Base-by-base conservation (phyloP, 306 rosid species). In the Sicyos edulis region DNA sequence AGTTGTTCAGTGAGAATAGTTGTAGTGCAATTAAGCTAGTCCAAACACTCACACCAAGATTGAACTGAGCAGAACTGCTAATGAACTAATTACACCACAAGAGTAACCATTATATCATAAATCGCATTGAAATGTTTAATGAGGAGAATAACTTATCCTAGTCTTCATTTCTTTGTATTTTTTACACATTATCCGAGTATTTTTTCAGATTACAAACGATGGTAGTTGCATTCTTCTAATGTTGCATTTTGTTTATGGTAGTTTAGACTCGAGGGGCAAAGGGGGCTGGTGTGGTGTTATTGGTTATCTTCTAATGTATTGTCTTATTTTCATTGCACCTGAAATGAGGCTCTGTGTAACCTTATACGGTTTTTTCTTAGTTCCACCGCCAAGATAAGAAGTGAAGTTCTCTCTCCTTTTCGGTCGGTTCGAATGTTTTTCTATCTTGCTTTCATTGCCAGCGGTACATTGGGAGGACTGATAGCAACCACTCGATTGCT, bases 371-470 rank as follows among this genome's bases (percentile, higher is more conserved):
- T 87, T 86, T 59, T 77, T 40, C 14, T 68, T 71, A 85, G 98
- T 77, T 91, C 98, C 80, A 74, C 92, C 5, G 87, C 96, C 82
- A 88, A 37, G 87, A 88, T 93, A 76, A 83, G 98, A 70, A 87
- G 89, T 80, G 91, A 88, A 76, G 96, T 92, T 60, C 92, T 92
- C 37, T 82, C 96, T 54, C 95, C 92, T 29, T 88, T 89, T 80
- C 95, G 92, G 49, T 75, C 96, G 0, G 89, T 90, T 79, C 85
- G 98, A 81, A 92, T 88, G 96, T 92, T 92, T 87, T 88, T 88
- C 79, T 90, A 84, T 59, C 53, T 84, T 19, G 91, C 85, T 53
- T 79, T 84, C 78, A 68, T 93, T 17, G 96, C 95, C 21, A 93
- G 99, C 56, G 99, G 75, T 60, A 7, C 85, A 42, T 79, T 93